Conservation (phyloP, 257 asterid species). For the Ligustrum vulgare region DNA sequence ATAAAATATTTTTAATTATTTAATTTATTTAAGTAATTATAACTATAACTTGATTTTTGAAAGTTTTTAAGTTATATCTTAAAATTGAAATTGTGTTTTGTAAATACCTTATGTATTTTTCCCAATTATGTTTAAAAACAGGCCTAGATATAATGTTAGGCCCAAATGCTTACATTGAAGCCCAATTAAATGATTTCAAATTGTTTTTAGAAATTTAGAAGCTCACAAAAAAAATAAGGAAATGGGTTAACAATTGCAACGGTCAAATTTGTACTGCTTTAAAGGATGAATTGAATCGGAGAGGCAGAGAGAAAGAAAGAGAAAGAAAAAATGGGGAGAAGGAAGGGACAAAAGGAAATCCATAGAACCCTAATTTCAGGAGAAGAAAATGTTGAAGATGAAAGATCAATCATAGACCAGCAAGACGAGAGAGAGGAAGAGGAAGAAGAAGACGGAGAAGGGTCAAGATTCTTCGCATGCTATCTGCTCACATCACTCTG, state of each 20-base stretch:
- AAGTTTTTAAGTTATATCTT: no score
- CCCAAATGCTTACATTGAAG: background rate
- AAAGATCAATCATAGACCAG: background rate
- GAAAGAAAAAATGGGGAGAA: conserved; percentile 64
- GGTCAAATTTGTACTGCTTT: background rate
- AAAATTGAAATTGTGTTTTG: no score
- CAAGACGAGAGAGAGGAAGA: conserved; percentile 10
- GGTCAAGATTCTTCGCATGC: conserved; percentile 60
- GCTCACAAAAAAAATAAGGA: no score
- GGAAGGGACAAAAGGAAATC: conserved; percentile 32
- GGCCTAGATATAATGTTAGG: no score
- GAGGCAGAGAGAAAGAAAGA: conserved; percentile 20
- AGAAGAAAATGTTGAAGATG: conserved; percentile 22
- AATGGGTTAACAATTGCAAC: background rate
- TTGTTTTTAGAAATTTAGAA: no score
- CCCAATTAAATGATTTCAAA: background rate
- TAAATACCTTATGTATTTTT: no score
- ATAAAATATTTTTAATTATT: no score
- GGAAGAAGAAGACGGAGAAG: conserved; percentile 21
- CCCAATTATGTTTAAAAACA: no score
- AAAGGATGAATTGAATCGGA: background rate
- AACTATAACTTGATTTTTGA: no score
- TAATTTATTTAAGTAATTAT: no score
- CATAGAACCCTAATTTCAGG: conserved; percentile 23
- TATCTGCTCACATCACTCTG: conserved; percentile 79